Conservation (phyloP, 2,329 filamentous ascomycete species). For the Calonectria pseudoturangicola region DNA sequence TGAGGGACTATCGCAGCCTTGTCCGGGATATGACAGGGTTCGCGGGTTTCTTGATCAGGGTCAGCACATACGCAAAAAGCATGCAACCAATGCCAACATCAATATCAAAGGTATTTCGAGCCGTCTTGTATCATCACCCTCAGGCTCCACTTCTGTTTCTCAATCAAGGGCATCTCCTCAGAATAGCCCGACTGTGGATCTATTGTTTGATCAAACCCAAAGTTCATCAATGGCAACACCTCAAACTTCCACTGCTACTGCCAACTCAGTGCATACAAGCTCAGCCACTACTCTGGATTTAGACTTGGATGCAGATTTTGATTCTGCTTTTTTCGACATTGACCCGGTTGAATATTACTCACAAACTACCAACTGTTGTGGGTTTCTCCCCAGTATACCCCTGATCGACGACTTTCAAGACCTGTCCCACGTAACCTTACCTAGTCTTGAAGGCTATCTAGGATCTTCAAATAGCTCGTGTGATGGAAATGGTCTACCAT, state of each 20-base stretch:
- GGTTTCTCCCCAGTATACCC: conserved; percentile 9
- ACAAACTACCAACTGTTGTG: conserved; percentile 9
- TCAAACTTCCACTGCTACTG: neutral
- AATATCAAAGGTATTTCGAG: neutral
- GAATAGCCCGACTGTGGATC: conserved; percentile 7
- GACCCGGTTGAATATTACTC: conserved; percentile 21
- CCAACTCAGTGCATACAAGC: neutral
- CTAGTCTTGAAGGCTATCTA: neutral
- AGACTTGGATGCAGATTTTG: conserved; percentile 20
- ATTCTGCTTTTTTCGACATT: conserved; percentile 16
- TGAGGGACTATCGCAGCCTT: conserved; percentile 8
- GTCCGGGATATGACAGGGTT: conserved; percentile 21
- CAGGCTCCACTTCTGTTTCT: neutral
- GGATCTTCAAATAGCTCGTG: conserved; percentile 9
- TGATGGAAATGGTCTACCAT: conserved; percentile 2
- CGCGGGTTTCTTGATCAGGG: conserved; percentile 23
- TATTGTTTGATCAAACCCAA: neutral
- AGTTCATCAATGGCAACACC: conserved; percentile 11
- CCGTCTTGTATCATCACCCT: neutral
- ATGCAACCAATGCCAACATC: neutral
- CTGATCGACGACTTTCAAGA: conserved; percentile 14
- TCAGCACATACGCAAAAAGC: conserved; percentile 18
- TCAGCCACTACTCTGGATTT: neutral
- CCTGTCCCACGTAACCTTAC: neutral
- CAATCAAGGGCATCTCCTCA: neutral